Evolutionary conservation across 164 flowering plant genomes (phyloP), one percentile per base, ranked within the genome.

Genomic region (Malania oleifera): DNA sequence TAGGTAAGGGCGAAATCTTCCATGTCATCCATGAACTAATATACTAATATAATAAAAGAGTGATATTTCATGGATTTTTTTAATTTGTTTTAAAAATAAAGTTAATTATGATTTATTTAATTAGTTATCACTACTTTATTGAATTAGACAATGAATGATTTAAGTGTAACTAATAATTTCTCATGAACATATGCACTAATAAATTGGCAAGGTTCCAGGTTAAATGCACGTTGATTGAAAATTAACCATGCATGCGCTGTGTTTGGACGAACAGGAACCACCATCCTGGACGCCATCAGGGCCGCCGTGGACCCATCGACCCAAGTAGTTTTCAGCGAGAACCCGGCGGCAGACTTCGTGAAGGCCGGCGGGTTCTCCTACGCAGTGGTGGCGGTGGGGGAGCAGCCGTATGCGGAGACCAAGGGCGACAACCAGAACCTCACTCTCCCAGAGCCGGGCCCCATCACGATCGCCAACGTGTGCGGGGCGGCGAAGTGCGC

Each of bases 371-470:
- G 23, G 5, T 67, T 67, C 28, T 54, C 66, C n/a, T 45, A 54
- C 24, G 66, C 66, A 25, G 18, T 62, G 1, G 66, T 62, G 0
- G 66, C 54, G 1, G 67, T 64, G 0, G 67, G 67, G 0, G 67
- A 57, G 51, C 56, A 4, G 0, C 57, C 67, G 4, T 64, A 64
- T 29, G 67, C 67, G 0, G 67, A 64, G 44, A 57, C 51, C 3
- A 12, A 7, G 0, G 67, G 67, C 8, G 67, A 64, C 15, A 64
- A 22, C 22, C 17, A 0, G 29, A 51, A 64, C 57, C 56, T 64
- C 4, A 64, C 62, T 3, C 13, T 57, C 0, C 51, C 52, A 2
- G 41, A 40, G 10, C 62, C 67, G 9, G 67, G 62, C 2, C 62
- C 62, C 1, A 18, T 2, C 2, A 50, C 28, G 0, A 52, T 64